Evolutionary conservation across 2,329 filamentous ascomycete species (phyloP), one percentile per base, ranked within the genome.

Genomic region (Aphanocladium album): DNA sequence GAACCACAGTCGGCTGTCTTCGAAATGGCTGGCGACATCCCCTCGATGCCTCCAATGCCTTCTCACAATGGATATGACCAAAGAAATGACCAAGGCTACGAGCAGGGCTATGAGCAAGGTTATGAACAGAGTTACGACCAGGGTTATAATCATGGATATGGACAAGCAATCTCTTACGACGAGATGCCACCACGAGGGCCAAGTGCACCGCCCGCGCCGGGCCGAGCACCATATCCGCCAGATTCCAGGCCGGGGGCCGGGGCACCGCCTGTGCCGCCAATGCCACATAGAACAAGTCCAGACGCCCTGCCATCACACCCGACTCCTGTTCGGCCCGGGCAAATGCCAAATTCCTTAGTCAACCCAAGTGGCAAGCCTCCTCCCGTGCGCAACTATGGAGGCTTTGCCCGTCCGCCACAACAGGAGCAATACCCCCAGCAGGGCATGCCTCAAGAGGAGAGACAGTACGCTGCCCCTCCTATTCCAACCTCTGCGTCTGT

Each of bases 1-100:
- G 80, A 85, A 65, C 80, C 83, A 3, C 85, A 89, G 66, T 79
- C 84, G 2, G 89, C 89, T 9, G 81, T 89, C 1, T 91, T 91
- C 65, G 90, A 91, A 68, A 88, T 93, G 81, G 86, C 84, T 2
- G 81, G 77, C 27, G 86, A 90, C 66, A 78, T 80, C 21, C 84
- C 84, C 23, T 76, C 79, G 2, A 73, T 87, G 33, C 85, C 86
- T 12, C 77, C 75, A 45, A 74, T 80, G 68, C 80, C 74, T 59
- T 62, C 66, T 17, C 64, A 70, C 57, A 57, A 69, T 62, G 62
- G 69, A 25, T 73, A 72, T 51, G 71, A 67, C 21, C 65, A 68
- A 51, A 65, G 60, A 8, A 16, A 33, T 35, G 23, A n/a, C n/a
- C 56, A 59, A 4, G 45, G 51, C 33, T 56, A 60, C 45, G 43